phyloP scores from a whole-genome alignment of 2,329 filamentous ascomycete species.

The Aspergillus candidus region DNA sequence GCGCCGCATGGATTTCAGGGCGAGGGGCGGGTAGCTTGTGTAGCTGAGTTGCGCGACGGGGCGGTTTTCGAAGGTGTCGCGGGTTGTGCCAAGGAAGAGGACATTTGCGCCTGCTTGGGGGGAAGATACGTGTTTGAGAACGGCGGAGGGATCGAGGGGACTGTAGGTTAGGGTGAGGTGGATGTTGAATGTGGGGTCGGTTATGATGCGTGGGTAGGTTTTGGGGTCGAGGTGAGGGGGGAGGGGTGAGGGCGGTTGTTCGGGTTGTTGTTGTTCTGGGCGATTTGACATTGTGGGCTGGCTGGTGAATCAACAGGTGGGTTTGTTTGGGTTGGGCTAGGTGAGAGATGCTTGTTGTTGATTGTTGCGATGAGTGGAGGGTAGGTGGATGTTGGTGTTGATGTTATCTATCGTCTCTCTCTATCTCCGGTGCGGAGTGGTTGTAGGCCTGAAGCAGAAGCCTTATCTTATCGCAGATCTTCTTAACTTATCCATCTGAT shows the following conservation, averaged over 20 bases:
- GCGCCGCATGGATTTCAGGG: slow-evolving; percentile 34
- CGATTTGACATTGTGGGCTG: no score
- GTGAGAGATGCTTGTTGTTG: no score
- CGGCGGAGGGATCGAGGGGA: slow-evolving; percentile 31
- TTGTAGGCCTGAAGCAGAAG: no score
- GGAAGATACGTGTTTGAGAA: slow-evolving; percentile 34
- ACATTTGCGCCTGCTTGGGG: slow-evolving; percentile 41
- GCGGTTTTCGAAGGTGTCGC: slow-evolving; percentile 37
- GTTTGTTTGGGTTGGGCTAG: no score
- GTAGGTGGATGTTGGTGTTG: no score
- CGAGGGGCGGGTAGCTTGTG: slow-evolving; percentile 38
- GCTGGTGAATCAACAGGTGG: no score
- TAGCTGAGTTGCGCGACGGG: slow-evolving; percentile 42
- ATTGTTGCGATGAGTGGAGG: no score
- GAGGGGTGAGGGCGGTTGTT: slow-evolving; percentile 3
- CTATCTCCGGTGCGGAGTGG: no score
- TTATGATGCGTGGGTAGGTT: slow-evolving; percentile 36
- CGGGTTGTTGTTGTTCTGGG: not conserved
- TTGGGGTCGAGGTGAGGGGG: slow-evolving; percentile 33
- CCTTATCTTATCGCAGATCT: no score
- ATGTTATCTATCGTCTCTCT: no score
- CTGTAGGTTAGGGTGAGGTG: slow-evolving; percentile 39
- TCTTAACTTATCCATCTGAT: no score
- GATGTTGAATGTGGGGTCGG: slow-evolving; percentile 30
- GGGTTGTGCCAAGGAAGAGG: slow-evolving; percentile 43